Base-by-base conservation (phyloP, 2,329 filamentous ascomycete genomes). In the Chaetomium olivaceum region DNA sequence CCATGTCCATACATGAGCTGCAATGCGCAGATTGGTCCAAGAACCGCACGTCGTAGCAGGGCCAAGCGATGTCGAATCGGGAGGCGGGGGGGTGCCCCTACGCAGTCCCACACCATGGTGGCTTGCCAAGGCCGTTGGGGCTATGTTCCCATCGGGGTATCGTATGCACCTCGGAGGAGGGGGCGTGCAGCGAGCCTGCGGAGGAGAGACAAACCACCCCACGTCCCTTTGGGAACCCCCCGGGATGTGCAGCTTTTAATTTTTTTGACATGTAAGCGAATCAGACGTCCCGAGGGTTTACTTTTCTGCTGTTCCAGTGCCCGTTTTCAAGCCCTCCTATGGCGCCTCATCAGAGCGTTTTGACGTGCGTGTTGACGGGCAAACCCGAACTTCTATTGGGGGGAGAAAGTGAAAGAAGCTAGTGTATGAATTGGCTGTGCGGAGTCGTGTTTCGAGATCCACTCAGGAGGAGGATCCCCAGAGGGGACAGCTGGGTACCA, bases 1-100 rank as follows among this genome's bases (percentile, higher is more conserved):
- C 59, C 63, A 61, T 63, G 62, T 62, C 61, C 63, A 48, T 51
- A 62, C 56, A 61, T 61, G 58, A 21, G 33, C 29, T 23, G 19
- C 55, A 50, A 25, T 48, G 50, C 58, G 43, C 27, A 52, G 50
- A 64, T 61, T 60, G 58, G 58, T 58, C 31, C 21, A 62, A 25
- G 58, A 60, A 59, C 52, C 52, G 62, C 52, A 63, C 55, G 58
- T 39, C 23, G 62, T 62, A 60, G 54, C 31, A 33, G 57, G 66
- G 66, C 62, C 62, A 65, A 67, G 63, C 52, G 25, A 60, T 56
- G 27, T 58, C 31, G 36, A 60, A 60, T 61, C 61, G 54, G 36
- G 58, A 46, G 27, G 6, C 19, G 50, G 58, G 59, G 66, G 67
- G 25, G 67, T 68, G 67, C 55, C 3, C 64, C 62, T 68, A 66